phyloP scores from a whole-genome alignment of 1,284 basidiomycete species.

The Ceratobasidium papillatum region DNA sequence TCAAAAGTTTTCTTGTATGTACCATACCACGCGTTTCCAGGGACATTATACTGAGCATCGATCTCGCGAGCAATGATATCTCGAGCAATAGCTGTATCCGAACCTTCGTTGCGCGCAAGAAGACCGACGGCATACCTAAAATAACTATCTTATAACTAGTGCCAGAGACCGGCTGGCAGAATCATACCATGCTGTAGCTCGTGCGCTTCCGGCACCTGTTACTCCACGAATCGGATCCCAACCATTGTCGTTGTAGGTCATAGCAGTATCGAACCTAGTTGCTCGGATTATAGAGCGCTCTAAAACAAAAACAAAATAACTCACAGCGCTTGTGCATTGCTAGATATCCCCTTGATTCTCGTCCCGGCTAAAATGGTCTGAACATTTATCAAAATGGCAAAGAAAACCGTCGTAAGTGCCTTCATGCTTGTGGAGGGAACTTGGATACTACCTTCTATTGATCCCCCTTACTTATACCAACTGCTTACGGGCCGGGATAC shows the following conservation, averaged over 20 bases:
- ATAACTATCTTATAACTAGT: background rate
- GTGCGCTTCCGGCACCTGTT: conserved; percentile 25
- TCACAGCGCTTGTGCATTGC: conserved; percentile 28
- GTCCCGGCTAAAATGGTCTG: background rate
- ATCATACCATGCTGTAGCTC: conserved; percentile 25
- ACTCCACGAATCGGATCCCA: conserved; percentile 28
- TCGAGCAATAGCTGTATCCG: conserved; percentile 5
- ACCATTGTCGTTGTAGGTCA: conserved; percentile 35
- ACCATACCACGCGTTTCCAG: conserved; percentile 27
- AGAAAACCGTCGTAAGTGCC: background rate
- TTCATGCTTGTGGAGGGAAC: conserved; percentile 4
- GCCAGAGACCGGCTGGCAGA: background rate
- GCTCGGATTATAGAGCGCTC: background rate
- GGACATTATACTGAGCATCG: conserved; percentile 29
- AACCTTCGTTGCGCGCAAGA: conserved; percentile 28
- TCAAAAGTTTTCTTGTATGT: conserved; percentile 35
- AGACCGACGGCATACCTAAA: conserved; percentile 27
- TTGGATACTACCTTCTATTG: background rate
- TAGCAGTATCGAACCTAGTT: conserved; percentile 18
- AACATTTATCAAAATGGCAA: background rate
- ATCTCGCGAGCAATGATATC: conserved; percentile 27
- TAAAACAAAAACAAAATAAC: background rate
- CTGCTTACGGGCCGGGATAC: background rate
- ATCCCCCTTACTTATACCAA: background rate
- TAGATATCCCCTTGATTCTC: conserved; percentile 16